phyloP scores from a whole-genome alignment of 2,329 filamentous ascomycete genomes.

The Colletotrichum chlorophyti region DNA sequence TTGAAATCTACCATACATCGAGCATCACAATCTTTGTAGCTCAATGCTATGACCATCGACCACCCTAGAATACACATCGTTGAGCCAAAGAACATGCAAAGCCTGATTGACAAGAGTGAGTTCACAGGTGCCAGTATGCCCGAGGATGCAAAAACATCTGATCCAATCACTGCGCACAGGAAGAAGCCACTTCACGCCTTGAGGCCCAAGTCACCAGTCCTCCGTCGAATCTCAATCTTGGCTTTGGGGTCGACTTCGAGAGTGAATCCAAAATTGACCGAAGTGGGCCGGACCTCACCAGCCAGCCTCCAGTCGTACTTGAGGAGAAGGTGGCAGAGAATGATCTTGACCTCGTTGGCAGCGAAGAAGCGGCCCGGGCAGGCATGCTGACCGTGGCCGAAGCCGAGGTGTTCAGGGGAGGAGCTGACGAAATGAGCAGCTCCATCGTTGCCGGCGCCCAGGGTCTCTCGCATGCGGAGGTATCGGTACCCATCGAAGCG shows the following conservation, averaged over 20 bases:
- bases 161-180: neutral
- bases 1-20: slow-evolving; percentile 1
- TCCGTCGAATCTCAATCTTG: slow-evolving; percentile 22
- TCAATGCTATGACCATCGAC: slow-evolving; percentile 19
- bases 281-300: slow-evolving; percentile 1
- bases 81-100: neutral
- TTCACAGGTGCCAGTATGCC: neutral
- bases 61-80: neutral
- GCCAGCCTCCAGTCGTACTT: slow-evolving; percentile 38
- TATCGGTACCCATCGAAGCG: slow-evolving; percentile 22
- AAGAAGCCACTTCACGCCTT: slow-evolving; percentile 2
- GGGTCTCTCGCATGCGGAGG: slow-evolving; percentile 21
- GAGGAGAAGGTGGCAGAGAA: slow-evolving; percentile 38
- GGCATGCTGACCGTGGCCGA: slow-evolving; percentile 45
- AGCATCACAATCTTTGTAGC: slow-evolving; percentile 18
- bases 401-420: slow-evolving; percentile 36
- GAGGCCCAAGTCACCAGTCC: slow-evolving; percentile 12
- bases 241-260: slow-evolving; percentile 24
- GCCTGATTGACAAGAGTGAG: neutral
- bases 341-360: slow-evolving; percentile 43
- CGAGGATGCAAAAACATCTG: neutral
- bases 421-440: slow-evolving; percentile 39
- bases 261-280: slow-evolving; percentile 12
- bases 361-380: slow-evolving; percentile 48
- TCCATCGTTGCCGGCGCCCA: slow-evolving; percentile 25